Base-by-base conservation (phyloP, 2,329 filamentous ascomycete species). In the Claviceps pazoutovae region DNA sequence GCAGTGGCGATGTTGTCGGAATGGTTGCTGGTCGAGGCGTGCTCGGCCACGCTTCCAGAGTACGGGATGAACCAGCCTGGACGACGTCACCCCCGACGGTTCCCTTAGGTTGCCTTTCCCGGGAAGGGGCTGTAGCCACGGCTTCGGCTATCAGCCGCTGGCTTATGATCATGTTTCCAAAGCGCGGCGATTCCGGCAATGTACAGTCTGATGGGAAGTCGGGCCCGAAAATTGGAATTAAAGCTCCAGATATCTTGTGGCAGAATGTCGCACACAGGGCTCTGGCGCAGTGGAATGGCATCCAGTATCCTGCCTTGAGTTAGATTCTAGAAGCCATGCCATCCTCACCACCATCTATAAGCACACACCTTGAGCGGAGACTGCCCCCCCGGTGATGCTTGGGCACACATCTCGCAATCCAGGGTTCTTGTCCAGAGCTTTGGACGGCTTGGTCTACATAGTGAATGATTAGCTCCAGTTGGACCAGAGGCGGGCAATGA, bases 241-340 rank as follows among this genome's bases (percentile, higher is more conserved):
- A 71, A 0, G 86, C 90, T 53, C 83, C 83, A 14, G 91, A 83
- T 55, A 98, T 94, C 38, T 78, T 72, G 64, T 83, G 82, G 69
- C 91, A 97, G 65, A 97, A 97, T 1, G 87, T 96, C 4, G 87
- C 79, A 61, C 90, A 94, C 49, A 98, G 73, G 11, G 88, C 89
- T 67, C 79, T 85, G 46, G 93, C 93, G 58, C 89, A 94, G 41
- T 80, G 71, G 61, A 83, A 97, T 2, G 91, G 91, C 79, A 97
- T 88, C 93, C 93, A 98, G 68, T 97, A 98, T 37, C 93, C 89
- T 95, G 21, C 23, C 26, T 41, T 36, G 4, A 14, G 17, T 26
- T 34, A 46, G 34, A 47, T 21, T 46, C 2, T 41, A 36, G 41
- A 69, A 34, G 14, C 8, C 21, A 38, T 21, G 41, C 21, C 48